Evolutionary conservation across 2,329 filamentous ascomycete species (phyloP).

Genomic region (Bipolaris sorokiniana): DNA sequence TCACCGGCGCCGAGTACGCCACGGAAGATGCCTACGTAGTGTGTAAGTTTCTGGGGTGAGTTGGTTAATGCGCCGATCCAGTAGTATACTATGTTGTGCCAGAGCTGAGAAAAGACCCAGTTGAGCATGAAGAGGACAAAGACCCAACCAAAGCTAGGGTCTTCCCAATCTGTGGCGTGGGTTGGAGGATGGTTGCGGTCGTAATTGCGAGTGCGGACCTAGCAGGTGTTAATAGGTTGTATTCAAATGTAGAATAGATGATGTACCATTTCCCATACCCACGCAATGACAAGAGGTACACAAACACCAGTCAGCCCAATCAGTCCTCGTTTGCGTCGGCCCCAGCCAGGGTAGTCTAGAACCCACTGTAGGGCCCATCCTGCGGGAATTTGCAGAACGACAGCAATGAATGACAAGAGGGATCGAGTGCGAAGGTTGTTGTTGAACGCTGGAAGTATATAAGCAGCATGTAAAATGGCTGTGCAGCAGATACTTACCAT

Average conservation of each 20-base stretch:
- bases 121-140: conserved; percentile 42
- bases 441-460: conserved; percentile 27
- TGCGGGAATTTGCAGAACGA: conserved; percentile 39
- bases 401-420: conserved; percentile 38
- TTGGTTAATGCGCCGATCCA: conserved; percentile 43
- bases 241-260: background rate
- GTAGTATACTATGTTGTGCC: conserved; percentile 44
- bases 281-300: conserved; percentile 35
- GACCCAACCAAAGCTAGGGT: conserved; percentile 35
- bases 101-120: conserved; percentile 41
- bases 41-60: conserved; percentile 40
- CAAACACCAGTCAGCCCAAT: conserved; percentile 35
- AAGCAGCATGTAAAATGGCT: background rate
- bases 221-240: conserved; percentile 1
- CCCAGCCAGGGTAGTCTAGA: conserved; percentile 38
- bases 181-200: conserved; percentile 30
- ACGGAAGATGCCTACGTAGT: conserved; percentile 41
- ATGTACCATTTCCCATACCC: conserved; percentile 42
- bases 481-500: conserved; percentile 23
- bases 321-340: conserved; percentile 37
- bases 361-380: conserved; percentile 40
- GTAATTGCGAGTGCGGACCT: conserved; percentile 42
- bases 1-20: conserved; percentile 41
- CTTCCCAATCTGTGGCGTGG: conserved; percentile 37
- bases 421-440: conserved; percentile 39